Conservation (phyloP, 1,139 yeast species). For the Yamadazyma mexicana region DNA sequence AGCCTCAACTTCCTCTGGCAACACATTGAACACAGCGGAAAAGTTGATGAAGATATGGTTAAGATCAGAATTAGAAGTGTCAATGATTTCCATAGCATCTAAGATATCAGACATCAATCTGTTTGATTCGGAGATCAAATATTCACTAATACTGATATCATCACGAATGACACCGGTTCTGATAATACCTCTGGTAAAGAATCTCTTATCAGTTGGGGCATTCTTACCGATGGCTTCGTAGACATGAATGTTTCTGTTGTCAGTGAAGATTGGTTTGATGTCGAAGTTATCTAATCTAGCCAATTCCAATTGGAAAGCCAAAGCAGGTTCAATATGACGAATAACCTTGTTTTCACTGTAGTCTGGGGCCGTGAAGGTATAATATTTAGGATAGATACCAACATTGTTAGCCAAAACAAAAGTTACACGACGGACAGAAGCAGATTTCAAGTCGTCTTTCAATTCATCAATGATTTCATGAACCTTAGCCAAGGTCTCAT, state of each 20-base stretch:
- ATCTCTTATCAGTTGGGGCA: slow-evolving; percentile 90
- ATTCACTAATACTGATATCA: slow-evolving; percentile 89
- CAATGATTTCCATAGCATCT: slow-evolving; percentile 92
- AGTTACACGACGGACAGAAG: slow-evolving; percentile 87
- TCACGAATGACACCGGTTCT: slow-evolving; percentile 94
- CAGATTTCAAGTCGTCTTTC: slow-evolving; percentile 65
- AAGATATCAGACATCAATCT: slow-evolving; percentile 92
- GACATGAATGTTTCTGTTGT: slow-evolving; percentile 95
- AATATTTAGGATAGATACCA: slow-evolving; percentile 92
- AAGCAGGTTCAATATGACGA: slow-evolving; percentile 97
- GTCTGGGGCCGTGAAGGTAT: slow-evolving; percentile 88
- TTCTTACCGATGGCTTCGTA: slow-evolving; percentile 96
- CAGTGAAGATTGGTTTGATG: slow-evolving; percentile 93
- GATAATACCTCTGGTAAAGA: slow-evolving; percentile 94
- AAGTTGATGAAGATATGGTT: slow-evolving; percentile 96
- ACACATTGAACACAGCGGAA: slow-evolving; percentile 89
- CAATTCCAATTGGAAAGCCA: slow-evolving; percentile 95
- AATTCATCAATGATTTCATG: slow-evolving; percentile 66
- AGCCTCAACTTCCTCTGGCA: slow-evolving; percentile 94
- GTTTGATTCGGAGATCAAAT: slow-evolving; percentile 93
- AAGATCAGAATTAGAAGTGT: slow-evolving; percentile 91
- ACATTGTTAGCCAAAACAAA: slow-evolving; percentile 81
- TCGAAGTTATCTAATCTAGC: slow-evolving; percentile 93
- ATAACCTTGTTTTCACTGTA: slow-evolving; percentile 84
- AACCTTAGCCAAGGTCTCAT: slow-evolving; percentile 63